Base-by-base conservation (phyloP, 2,329 filamentous ascomycete species). In the Aspergillus ruber region DNA sequence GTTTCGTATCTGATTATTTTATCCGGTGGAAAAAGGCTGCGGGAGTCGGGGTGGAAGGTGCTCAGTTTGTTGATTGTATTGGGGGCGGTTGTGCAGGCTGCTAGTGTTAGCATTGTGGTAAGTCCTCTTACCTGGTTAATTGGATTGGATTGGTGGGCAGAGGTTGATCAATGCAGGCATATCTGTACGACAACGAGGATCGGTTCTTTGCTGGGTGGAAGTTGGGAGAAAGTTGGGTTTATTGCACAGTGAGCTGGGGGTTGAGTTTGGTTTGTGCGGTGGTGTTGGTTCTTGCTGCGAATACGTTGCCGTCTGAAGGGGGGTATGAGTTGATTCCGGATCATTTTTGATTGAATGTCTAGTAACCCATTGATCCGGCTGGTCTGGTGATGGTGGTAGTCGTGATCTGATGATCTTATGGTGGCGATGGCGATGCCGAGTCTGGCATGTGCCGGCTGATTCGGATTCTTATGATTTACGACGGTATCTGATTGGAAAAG, bases 201-300 rank as follows among this genome's bases (percentile, higher is more conserved):
- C 83, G 88, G 57, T 96, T 96, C 65, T 83, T 84, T 60, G 78
- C 85, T 15, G 90, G 89, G 50, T 96, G 89, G 87, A 76, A 77
- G 50, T 77, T 96, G 46, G 90, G 88, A 60, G 81, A 79, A 46
- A 88, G 86, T 1, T 96, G 87, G 81, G 79, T 85, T 27, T 78
- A 95, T 46, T 82, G 81, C 64, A 83, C 79, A 20, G 72, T 79
- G 21, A 82, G 78, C 56, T 84, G 80, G 79, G 73, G 69, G 46
- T 63, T 82, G 3, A 69, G 79, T 50, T 55, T 79, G 29, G 51
- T 82, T 13, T 76, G 79, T 48, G 74, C 74, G 0, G 62, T 74
- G 12, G 82, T 79, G 10, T 73, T 96, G 46, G 73, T 79, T 1
- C 70, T 82, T 9, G 86, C 87, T 1, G 85, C 84, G 4, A 81